A percentile compares a stretch with the other conserved stretches of the same genome.
Conservation (phyloP, 1,284 basidiomycete species). For the Fistulinella cinereoalba region DNA sequence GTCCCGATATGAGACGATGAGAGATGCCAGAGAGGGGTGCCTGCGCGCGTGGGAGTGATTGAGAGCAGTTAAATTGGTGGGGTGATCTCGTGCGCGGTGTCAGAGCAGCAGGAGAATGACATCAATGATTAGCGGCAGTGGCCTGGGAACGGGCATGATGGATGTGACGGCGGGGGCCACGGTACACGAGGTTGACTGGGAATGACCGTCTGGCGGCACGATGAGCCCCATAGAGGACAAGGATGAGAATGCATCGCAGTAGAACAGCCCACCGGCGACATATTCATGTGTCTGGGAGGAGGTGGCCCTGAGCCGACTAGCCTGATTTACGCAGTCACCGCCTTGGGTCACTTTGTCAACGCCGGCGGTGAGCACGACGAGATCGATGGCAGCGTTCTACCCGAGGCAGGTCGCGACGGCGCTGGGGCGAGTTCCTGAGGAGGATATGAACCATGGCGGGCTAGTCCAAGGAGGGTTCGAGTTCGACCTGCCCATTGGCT, state of each 20-base stretch:
- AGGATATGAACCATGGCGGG: slow-evolving; percentile 51
- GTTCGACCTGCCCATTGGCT: slow-evolving; percentile 48
- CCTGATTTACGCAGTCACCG: slow-evolving; percentile 27
- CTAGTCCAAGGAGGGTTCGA: slow-evolving; percentile 51
- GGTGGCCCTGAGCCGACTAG: slow-evolving; percentile 15
- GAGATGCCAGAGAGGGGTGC: neutral
- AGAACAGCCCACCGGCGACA: no score
- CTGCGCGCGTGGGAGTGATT: neutral
- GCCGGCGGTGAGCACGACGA: slow-evolving; percentile 8
- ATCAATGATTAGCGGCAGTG: slow-evolving; percentile 17
- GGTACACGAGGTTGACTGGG: no score
- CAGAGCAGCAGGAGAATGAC: neutral
- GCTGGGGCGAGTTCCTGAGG: slow-evolving; percentile 28
- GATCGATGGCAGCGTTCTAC: slow-evolving; percentile 38
- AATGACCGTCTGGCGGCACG: no score
- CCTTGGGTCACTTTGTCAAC: slow-evolving; percentile 22
- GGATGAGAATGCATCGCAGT: no score
- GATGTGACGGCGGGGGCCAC: neutral
- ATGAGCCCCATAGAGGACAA: no score
- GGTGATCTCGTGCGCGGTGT: neutral
- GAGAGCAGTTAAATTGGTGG: neutral
- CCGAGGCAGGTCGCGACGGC: slow-evolving; percentile 32
- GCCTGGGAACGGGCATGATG: slow-evolving; percentile 10
- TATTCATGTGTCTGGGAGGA: slow-evolving; percentile 12
- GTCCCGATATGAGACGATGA: neutral